Percentiles rank a stretch among this genome's conserved stretches.
Conservation (phyloP, 106 monocot species). For the Dioscorea zingiberensis region DNA sequence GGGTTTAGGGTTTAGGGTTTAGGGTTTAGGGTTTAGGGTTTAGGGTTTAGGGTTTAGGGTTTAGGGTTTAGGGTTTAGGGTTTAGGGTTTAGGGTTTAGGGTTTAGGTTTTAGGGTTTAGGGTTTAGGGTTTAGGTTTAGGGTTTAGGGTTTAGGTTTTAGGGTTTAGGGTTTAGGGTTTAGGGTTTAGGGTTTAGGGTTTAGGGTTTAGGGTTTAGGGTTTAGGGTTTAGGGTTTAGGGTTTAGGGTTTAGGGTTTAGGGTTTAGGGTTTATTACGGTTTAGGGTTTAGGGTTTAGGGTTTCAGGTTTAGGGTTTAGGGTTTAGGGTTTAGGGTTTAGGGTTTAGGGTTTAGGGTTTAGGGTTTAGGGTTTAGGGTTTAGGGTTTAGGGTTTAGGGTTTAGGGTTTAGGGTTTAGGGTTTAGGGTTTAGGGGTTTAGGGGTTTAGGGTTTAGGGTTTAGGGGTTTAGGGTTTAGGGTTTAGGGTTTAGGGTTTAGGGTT, state of each 20-base stretch:
- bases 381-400: slow-evolving; percentile 23
- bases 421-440: slow-evolving; percentile 16
- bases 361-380: slow-evolving; percentile 18
- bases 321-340: slow-evolving; percentile 14
- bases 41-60: slow-evolving; percentile 27
- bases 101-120: slow-evolving; percentile 10
- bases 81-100: slow-evolving; percentile 8
- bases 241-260: slow-evolving; percentile 12
- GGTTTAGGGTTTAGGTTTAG: slow-evolving; percentile 31
- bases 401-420: slow-evolving; percentile 18
- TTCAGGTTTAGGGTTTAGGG: slow-evolving; percentile 7
- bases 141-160: slow-evolving; percentile 34
- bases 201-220: slow-evolving; percentile 17
- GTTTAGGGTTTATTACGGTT: slow-evolving; percentile 17
- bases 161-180: slow-evolving; percentile 33
- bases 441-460: slow-evolving; percentile 17
- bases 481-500: slow-evolving; percentile 13
- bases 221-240: slow-evolving; percentile 11
- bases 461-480: slow-evolving; percentile 17
- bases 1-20: slow-evolving; percentile 9
- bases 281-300: slow-evolving; percentile 20
- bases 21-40: slow-evolving; percentile 9
- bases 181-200: slow-evolving; percentile 25
- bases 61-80: slow-evolving; percentile 26
- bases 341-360: slow-evolving; percentile 22